These are phyloP conservation scores for Mentha longifolia DNA, from an alignment of 257 asterid genomes.

Conservation along the genomic window DNA sequence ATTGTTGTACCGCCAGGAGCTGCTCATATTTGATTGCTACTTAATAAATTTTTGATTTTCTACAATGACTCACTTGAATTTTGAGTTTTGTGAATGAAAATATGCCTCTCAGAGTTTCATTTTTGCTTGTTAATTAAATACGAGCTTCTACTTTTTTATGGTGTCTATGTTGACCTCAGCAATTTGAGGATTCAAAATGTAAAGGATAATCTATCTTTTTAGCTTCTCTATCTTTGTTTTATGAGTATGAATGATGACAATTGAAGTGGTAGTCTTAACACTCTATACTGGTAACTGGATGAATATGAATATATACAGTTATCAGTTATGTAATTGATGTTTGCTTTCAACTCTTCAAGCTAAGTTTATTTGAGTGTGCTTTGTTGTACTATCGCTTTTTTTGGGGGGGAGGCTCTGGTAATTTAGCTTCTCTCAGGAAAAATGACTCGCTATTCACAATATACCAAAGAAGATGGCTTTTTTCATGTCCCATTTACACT, in stretches of 20 bases:
- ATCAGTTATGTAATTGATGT: neutral
- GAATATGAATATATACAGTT: too few relatives aligned
- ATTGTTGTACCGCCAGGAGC: neutral
- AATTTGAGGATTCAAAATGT: neutral
- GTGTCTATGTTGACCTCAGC: conserved; percentile 6
- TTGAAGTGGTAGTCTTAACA: neutral
- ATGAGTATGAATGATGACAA: neutral
- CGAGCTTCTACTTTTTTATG: neutral
- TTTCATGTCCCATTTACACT: neutral
- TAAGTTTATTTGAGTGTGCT: neutral
- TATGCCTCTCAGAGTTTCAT: neutral
- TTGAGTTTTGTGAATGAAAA: neutral
- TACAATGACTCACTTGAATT: neutral
- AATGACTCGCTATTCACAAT: neutral
- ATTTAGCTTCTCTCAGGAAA: neutral
- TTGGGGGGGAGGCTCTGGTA: neutral
- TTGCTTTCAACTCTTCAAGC: neutral
- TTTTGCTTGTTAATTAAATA: conserved; percentile 4
- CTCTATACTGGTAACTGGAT: conserved; percentile 6
- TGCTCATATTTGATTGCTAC: neutral
- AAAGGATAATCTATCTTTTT: conserved; percentile 1
- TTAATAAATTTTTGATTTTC: neutral
- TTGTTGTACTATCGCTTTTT: neutral
- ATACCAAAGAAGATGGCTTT: neutral
- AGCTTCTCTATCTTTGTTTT: neutral